phyloP scores from a whole-genome alignment of 2,329 filamentous ascomycete genomes.

The Nothophoma quercina region DNA sequence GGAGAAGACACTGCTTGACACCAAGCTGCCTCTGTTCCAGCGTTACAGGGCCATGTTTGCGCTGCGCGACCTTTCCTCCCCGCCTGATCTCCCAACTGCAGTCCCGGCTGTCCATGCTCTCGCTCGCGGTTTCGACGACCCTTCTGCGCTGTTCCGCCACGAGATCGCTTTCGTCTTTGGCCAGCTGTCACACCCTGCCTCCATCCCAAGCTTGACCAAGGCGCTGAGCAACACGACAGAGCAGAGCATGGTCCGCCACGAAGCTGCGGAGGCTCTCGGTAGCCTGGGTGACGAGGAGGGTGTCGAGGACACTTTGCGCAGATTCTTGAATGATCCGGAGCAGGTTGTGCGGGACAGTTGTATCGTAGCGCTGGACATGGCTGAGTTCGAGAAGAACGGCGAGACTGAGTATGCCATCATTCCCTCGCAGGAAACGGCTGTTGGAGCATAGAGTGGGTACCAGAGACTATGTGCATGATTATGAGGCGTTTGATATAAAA shows the following conservation, averaged over 20 bases:
- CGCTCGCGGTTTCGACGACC: slow-evolving; percentile 83
- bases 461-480: slow-evolving; percentile 23
- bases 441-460: slow-evolving; percentile 32
- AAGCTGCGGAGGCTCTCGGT: slow-evolving; percentile 94
- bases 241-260: slow-evolving; percentile 95
- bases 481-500: slow-evolving; percentile 34
- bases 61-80: slow-evolving; percentile 91
- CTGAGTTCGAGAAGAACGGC: slow-evolving; percentile 90
- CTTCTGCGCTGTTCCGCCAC: slow-evolving; percentile 92
- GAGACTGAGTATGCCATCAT: slow-evolving; percentile 92
- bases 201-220: slow-evolving; percentile 84
- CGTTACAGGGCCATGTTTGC: slow-evolving; percentile 99
- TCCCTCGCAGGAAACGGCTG: slow-evolving; percentile 57
- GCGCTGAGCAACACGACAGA: slow-evolving; percentile 81
- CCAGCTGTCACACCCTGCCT: slow-evolving; percentile 94
- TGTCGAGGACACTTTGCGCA: slow-evolving; percentile 83
- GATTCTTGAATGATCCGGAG: slow-evolving; percentile 88
- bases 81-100: slow-evolving; percentile 88
- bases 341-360: slow-evolving; percentile 94
- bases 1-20: slow-evolving; percentile 79
- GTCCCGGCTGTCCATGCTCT: slow-evolving; percentile 86
- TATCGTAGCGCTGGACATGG: slow-evolving; percentile 96
- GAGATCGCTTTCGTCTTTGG: slow-evolving; percentile 99
- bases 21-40: slow-evolving; percentile 80
- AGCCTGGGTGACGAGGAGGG: slow-evolving; percentile 93